Base-by-base conservation (phyloP, 169 alveolate genomes). In the Plasmodium cynomolgi region DNA sequence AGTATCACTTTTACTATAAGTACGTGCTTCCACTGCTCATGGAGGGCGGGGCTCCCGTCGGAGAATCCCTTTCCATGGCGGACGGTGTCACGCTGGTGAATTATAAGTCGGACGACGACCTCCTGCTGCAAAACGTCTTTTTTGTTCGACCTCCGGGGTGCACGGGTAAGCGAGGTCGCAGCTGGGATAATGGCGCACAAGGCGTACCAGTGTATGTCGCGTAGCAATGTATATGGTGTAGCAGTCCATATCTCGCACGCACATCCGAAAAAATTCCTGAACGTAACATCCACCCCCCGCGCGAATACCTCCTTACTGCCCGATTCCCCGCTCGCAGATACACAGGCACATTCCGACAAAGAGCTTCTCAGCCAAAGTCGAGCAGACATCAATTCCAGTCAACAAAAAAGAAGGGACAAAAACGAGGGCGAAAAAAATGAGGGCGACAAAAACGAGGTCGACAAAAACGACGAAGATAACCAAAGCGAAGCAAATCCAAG, bases 1-100 rank as follows among this genome's bases (percentile, higher is more conserved):
- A 90, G 68, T 90, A 90, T 62, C 91, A 90, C 58, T 90, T 90
- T 90, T 90, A 90, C 79, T 90, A 90, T 33, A 80, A 90, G 83
- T 90, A 90, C 58, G 94, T 90, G n/a, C 39, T 81, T 31, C 47
- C 44, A 1, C 47, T 90, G 11, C 54, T 90, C 72, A 39, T 31
- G 17, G 9, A 72, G 20, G 31, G 74, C 26, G 17, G 37, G 20
- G 75, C 54, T 20, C 8, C 29, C 1, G 58, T 58, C 31, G 50
- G 37, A 47, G 77, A 79, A 62, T 68, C 74, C 31, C 23, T 90
- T 34, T 9, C 8, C 23, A 62, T 90, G 47, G 91, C 50, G 15
- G 84, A 90, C 62, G 62, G 62, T 81, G 20, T 62, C 1, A 80
- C 84, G 0, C 91, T 90, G 11, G 82, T 90, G 20, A 90, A 47